Evolutionary conservation across 768 basidiomycete species (phyloP), one percentile per base, ranked within the genome.

Genomic region (Panaeolus papilionaceus): DNA sequence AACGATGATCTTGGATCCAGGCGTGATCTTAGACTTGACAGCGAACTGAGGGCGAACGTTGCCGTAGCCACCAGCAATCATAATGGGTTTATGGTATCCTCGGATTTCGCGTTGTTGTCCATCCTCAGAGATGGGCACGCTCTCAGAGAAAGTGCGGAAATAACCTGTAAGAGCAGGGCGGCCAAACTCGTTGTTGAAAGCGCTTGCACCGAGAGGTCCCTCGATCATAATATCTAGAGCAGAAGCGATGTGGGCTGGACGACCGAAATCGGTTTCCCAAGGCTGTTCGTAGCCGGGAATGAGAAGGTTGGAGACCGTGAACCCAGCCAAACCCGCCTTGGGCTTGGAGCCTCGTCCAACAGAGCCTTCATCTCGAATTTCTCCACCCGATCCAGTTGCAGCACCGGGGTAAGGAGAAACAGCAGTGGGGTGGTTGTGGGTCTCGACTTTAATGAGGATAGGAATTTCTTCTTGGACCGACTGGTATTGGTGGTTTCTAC

Each of bases 51-150:
- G 90, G 16, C 94, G 89, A 45, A 99, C 96, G 74, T 93, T 98
- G 4, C 98, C 98, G 70, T 96, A 89, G 28, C 98, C 98, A 20
- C 98, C 98, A 8, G 98, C 97, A 71, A 99, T 92, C 98, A 99
- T 99, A 82, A 99, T 98, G 14, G 98, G 98, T 78, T 99, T 99
- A 82, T 99, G 98, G 78, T 98, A 99, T 0, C 98, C 98, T 64
- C 96, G 82, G n/a, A 95, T 80, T 76, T 95, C 92, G 33, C 78
- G 79, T 71, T 78, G 74, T 63, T 75, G 69, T 4, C 83, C 84
- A 44, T 87, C 87, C 40, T 78, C 76, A 9, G 82, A 79, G 38
- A 87, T 76, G 23, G 90, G 85, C 1, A 95, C 84, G 54, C 86
- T 85, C 78, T 98, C 94, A 11, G 91, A 85, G 79, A 98, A 98